Conservation (phyloP, 345 rosid species). For the Eucalyptus globulus region DNA sequence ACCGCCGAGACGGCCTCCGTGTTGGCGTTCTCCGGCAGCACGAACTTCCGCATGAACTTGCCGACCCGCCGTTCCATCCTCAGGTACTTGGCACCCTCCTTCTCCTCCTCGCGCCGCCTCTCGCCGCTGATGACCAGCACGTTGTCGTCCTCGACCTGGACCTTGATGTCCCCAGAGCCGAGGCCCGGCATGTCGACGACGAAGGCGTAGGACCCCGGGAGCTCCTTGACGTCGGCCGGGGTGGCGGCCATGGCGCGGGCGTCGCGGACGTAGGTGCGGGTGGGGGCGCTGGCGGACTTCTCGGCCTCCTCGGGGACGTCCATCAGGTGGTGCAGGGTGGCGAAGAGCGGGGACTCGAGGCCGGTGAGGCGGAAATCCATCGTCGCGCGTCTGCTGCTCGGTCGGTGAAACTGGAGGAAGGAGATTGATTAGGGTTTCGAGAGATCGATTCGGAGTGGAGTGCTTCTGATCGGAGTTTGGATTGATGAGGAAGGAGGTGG, state of each 20-base stretch:
- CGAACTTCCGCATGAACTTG: conserved; percentile 70
- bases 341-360: conserved; percentile 19
- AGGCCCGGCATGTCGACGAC: conserved; percentile 80
- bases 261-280: conserved; percentile 46
- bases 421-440: neutral
- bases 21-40: conserved; percentile 60
- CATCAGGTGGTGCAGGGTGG: conserved; percentile 40
- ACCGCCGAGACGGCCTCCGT: conserved; percentile 44
- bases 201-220: conserved; percentile 36
- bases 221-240: conserved; percentile 68
- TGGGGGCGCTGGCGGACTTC: conserved; percentile 8
- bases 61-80: conserved; percentile 80
- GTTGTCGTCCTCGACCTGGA: conserved; percentile 69
- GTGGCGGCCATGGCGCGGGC: conserved; percentile 83
- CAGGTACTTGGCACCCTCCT: conserved; percentile 46
- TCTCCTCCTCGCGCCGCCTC: conserved; percentile 43
- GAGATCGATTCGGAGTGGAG: rapidly evolving
- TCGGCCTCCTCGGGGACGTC: conserved; percentile 5
- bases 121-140: conserved; percentile 57
- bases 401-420: neutral
- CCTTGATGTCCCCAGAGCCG: conserved; percentile 52
- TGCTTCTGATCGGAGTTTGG: neutral
- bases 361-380: conserved; percentile 40
- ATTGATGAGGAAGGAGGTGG: neutral
- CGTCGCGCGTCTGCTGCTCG: neutral